These are phyloP conservation scores for Geosmithia morbida DNA, from an alignment of 2,329 filamentous ascomycete species.

Conservation along the genomic window DNA sequence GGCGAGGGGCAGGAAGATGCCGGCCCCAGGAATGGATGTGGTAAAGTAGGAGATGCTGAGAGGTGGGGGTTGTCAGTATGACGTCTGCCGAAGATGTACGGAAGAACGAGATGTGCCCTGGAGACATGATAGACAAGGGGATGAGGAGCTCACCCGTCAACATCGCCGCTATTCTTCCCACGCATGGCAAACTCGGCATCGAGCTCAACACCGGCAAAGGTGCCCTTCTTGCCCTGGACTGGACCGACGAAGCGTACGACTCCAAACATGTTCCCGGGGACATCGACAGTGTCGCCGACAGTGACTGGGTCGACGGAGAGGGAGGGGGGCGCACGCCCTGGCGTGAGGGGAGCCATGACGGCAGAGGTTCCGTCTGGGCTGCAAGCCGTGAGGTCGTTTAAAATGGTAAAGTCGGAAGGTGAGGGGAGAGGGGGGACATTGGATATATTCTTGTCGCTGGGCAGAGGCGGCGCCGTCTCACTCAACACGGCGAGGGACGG, in stretches of 20 bases:
- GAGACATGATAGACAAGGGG: neutral
- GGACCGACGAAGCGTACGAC: conserved; percentile 77
- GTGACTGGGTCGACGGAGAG: conserved; percentile 38
- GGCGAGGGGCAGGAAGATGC: conserved; percentile 82
- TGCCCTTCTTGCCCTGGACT: conserved; percentile 79
- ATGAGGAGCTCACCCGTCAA: conserved; percentile 63
- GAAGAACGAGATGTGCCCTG: too few relatives aligned
- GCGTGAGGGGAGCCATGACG: conserved; percentile 40
- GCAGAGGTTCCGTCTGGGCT: conserved; percentile 2
- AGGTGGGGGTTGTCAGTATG: conserved; percentile 1
- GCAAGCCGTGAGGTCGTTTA: neutral
- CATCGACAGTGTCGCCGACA: conserved; percentile 76
- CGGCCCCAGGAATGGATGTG: conserved; percentile 63
- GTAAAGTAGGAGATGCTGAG: conserved; percentile 61
- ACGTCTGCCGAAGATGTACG: conserved; percentile 2
- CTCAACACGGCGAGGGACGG: conserved; percentile 58
- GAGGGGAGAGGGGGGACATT: conserved; percentile 27
- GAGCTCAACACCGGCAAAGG: conserved; percentile 86
- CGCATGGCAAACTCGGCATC: conserved; percentile 63
- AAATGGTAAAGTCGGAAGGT: neutral
- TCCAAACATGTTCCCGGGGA: conserved; percentile 85
- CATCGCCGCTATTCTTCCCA: conserved; percentile 93
- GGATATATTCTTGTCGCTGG: conserved; percentile 37
- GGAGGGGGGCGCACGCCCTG: conserved; percentile 27
- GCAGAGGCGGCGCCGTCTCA: conserved; percentile 12